Base-by-base conservation (phyloP, 108 stramenopile genomes). In the Fragilariopsis cylindrus region DNA sequence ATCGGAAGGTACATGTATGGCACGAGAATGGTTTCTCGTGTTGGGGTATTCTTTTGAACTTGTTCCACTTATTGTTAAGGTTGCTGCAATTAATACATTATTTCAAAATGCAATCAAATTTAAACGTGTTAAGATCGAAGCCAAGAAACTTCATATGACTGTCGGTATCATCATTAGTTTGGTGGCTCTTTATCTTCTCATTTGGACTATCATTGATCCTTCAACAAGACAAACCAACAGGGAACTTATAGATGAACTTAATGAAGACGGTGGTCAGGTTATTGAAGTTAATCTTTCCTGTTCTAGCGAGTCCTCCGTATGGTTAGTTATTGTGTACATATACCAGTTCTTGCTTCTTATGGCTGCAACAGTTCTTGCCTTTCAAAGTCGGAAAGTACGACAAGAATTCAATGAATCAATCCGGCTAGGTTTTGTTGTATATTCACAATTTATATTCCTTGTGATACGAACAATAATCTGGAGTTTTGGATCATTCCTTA, bases 21-120 rank as follows among this genome's bases (percentile, higher is more conserved):
- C 72, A 5, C n/a, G 43, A 11, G 53, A 54, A 15, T 85, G 85
- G 85, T 48, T 85, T 9, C 21, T 81, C 57, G 55, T 41, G 56
- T 8, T 82, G 48, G 85, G 85, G 21, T 82, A 82, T 42, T 82
- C 80, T 4, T 43, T 78, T 1, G 71, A 57, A 18, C 58, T 85
- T 4, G 77, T 82, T 39, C 85, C 85, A 15, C 54, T 82, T 39
- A 48, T 85, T 16, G 74, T 85, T 47, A 82, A 82, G 45, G 69
- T 82, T 13, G 58, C 79, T 16, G 81, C 81, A 13, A 67, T 85
- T 47, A 73, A 79, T 70, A 52, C 66, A 44, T 15, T 82, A 3
- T 48, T 76, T 50, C 42, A 50, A 16, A 62, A 68, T 13, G 66
- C 76, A 3, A 74, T 40, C 50, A 47, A 75, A 48, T 76, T 53